A percentile compares a stretch with the other conserved stretches of the same genome.
These are phyloP conservation scores for Lachnellula hyalina DNA, from an alignment of 2,329 filamentous ascomycete genomes.

Conservation along the genomic window DNA sequence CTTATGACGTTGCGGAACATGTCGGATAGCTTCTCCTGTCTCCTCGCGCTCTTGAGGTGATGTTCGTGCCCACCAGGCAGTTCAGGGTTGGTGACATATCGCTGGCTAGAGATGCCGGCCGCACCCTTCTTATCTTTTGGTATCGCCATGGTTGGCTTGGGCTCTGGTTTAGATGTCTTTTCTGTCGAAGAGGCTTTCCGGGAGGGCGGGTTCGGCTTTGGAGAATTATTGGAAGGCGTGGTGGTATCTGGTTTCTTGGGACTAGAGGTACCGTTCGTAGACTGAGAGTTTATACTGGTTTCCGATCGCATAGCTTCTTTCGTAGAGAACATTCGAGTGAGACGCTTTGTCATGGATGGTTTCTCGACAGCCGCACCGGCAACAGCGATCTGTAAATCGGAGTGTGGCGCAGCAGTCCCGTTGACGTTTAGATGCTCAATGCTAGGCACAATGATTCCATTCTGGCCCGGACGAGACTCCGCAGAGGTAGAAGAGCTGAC, in stretches of 20 bases:
- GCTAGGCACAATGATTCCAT: conserved; percentile 23
- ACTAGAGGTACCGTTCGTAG: conserved; percentile 26
- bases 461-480: conserved; percentile 20
- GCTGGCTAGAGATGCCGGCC: conserved; percentile 29
- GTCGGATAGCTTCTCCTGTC: conserved; percentile 91
- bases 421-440: conserved; percentile 22
- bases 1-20: conserved; percentile 80
- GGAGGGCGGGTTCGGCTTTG: conserved; percentile 35
- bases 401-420: conserved; percentile 27
- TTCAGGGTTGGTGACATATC: conserved; percentile 47
- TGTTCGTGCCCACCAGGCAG: conserved; percentile 74
- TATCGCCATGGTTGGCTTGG: conserved; percentile 23
- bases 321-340: conserved; percentile 61
- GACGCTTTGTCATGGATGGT: conserved; percentile 56
- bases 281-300: conserved; percentile 17
- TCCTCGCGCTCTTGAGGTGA: conserved; percentile 79
- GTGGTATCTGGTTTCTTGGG: conserved; percentile 26
- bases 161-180: conserved; percentile 32
- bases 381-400: conserved; percentile 24
- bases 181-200: conserved; percentile 43
- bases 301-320: conserved; percentile 41
- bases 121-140: conserved; percentile 28
- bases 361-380: conserved; percentile 38
- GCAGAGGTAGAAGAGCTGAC: conserved; percentile 1
- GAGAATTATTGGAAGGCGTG: conserved; percentile 22